These are phyloP conservation scores for Lentinula boryana DNA, from an alignment of 768 basidiomycete genomes.

Conservation along the genomic window DNA sequence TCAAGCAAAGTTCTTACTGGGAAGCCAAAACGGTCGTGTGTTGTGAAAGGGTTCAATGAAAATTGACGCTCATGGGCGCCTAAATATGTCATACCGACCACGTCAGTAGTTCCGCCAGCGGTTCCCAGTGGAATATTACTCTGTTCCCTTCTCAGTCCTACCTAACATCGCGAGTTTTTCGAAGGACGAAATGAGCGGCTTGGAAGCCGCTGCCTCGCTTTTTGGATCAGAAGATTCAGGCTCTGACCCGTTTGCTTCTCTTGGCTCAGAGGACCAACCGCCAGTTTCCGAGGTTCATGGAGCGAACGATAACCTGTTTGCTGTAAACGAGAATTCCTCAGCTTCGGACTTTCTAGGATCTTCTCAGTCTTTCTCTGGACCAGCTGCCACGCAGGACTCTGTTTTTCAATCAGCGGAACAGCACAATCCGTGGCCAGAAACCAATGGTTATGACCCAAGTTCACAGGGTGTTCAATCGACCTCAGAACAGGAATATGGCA, in stretches of 20 bases:
- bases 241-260: slow-evolving; percentile 59
- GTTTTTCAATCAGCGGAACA: background rate
- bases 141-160: background rate
- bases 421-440: background rate
- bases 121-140: background rate
- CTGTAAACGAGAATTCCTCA: slow-evolving; percentile 10
- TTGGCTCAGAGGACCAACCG: slow-evolving; percentile 35
- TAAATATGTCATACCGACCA: background rate
- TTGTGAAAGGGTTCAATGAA: background rate
- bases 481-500: background rate
- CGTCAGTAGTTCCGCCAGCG: background rate
- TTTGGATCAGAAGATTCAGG: slow-evolving; percentile 64
- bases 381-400: background rate
- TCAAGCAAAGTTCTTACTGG: too few species aligned
- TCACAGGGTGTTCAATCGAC: background rate
- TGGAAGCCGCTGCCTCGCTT: slow-evolving; percentile 77
- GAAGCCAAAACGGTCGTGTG: too few species aligned
- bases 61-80: background rate
- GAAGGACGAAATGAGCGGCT: slow-evolving; percentile 41
- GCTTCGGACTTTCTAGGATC: slow-evolving; percentile 2
- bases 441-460: background rate
- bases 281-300: slow-evolving; percentile 16
- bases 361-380: background rate
- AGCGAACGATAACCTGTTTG: slow-evolving; percentile 15
- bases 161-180: background rate